Conservation (phyloP, 192 early-diverging fungal genomes). For the Coemansia sp. region DNA sequence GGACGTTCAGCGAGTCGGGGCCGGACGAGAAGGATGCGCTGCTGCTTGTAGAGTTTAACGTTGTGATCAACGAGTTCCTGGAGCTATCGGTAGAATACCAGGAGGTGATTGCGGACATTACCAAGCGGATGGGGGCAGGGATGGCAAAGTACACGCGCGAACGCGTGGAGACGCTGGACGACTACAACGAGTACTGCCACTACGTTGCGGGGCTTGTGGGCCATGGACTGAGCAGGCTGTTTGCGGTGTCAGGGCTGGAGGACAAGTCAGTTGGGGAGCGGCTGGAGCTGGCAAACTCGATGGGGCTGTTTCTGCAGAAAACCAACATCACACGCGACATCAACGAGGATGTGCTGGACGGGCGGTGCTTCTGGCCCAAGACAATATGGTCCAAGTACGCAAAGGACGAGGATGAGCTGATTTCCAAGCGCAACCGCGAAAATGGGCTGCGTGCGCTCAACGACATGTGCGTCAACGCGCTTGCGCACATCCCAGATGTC, state of each 20-base stretch:
- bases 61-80: conserved; percentile 90
- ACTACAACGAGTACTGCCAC: conserved; percentile 97
- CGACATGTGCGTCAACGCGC: conserved; percentile 83
- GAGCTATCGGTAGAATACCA: conserved; percentile 73
- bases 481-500: conserved; percentile 83
- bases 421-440: conserved; percentile 68
- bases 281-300: conserved; percentile 76
- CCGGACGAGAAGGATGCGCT: conserved; percentile 94
- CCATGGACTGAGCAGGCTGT: conserved; percentile 88
- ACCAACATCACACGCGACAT: conserved; percentile 97
- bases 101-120: conserved; percentile 87
- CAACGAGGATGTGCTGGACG: conserved; percentile 85
- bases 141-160: conserved; percentile 87
- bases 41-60: conserved; percentile 86
- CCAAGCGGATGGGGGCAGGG: conserved; percentile 89
- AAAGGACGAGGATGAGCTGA: conserved; percentile 69
- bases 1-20: conserved; percentile 82
- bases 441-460: conserved; percentile 81
- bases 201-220: conserved; percentile 98
- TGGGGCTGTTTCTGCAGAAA: conserved; percentile 99
- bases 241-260: conserved; percentile 85
- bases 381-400: conserved; percentile 90
- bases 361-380: conserved; percentile 94
- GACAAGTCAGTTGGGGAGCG: conserved; percentile 55
- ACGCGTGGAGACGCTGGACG: conserved; percentile 71